phyloP scores from a whole-genome alignment of 208 protist species.

The Acanthamoeba royreba region DNA sequence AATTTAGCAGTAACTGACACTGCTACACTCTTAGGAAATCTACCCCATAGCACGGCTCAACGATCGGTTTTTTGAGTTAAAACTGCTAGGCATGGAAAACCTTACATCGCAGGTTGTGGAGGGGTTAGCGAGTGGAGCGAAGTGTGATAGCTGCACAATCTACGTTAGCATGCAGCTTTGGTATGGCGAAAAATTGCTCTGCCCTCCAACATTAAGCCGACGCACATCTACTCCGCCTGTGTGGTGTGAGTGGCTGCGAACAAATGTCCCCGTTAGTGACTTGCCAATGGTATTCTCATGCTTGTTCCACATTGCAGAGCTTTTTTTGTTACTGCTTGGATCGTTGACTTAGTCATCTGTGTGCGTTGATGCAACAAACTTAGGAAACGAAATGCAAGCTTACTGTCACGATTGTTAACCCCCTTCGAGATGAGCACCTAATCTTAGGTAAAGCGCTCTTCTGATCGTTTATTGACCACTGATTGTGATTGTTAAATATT shows the following conservation, averaged over 20 bases:
- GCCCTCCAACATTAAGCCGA: not conserved
- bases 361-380: too few species aligned
- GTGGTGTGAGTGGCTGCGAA: not conserved
- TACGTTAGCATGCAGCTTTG: not conserved
- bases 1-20: too few species aligned
- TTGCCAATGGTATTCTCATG: not conserved
- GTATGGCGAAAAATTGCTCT: not conserved
- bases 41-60: not conserved
- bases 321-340: too few species aligned
- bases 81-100: not conserved
- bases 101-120: not conserved
- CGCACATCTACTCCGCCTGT: not conserved
- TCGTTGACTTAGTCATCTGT: too few species aligned
- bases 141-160: not conserved
- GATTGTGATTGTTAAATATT: too few species aligned
- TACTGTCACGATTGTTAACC: not conserved
- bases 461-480: too few species aligned
- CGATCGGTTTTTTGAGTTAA: not conserved
- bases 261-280: not conserved
- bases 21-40: not conserved
- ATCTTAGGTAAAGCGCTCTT: too few species aligned
- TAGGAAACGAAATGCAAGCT: not conserved
- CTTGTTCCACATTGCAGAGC: too few species aligned
- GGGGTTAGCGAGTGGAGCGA: not conserved
- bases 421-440: not conserved